Evolutionary conservation across 148 eudicot species (phyloP).

Genomic region (Camellia lanceoleosa): DNA sequence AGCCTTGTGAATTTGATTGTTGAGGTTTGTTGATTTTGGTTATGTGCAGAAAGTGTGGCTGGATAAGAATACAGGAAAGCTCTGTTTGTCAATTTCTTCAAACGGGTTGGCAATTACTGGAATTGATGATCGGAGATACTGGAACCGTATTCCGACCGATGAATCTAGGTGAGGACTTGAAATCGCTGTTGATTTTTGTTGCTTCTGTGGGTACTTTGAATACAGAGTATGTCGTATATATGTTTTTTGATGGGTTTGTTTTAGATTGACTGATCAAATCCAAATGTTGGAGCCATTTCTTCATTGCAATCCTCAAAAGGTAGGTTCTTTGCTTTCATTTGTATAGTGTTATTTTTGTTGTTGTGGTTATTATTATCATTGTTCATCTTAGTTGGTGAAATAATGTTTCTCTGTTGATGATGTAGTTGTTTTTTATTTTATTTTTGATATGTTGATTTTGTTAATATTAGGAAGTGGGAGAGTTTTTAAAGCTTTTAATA

Average conservation of each 20-base stretch:
- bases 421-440: no score
- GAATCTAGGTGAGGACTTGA: conserved; percentile 42
- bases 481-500: no score
- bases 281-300: conserved; percentile 19
- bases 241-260: background rate
- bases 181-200: background rate
- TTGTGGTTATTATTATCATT: no score
- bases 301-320: conserved; percentile 10
- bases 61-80: conserved; percentile 45
- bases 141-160: conserved; percentile 40
- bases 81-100: conserved; percentile 38
- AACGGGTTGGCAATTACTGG: conserved; percentile 46
- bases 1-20: background rate
- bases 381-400: no score
- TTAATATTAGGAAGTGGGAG: no score
- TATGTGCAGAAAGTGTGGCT: conserved; percentile 45
- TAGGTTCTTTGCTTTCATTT: conserved; percentile 18
- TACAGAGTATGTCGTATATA: background rate
- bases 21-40: background rate
- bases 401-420: no score
- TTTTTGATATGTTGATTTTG: no score
- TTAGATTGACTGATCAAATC: conserved; percentile 29
- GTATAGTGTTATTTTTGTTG: no score
- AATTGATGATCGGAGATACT: conserved; percentile 52
- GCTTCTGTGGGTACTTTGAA: background rate